phyloP scores from a whole-genome alignment of 768 basidiomycete genomes.

The Tricholoma flavovirens region DNA sequence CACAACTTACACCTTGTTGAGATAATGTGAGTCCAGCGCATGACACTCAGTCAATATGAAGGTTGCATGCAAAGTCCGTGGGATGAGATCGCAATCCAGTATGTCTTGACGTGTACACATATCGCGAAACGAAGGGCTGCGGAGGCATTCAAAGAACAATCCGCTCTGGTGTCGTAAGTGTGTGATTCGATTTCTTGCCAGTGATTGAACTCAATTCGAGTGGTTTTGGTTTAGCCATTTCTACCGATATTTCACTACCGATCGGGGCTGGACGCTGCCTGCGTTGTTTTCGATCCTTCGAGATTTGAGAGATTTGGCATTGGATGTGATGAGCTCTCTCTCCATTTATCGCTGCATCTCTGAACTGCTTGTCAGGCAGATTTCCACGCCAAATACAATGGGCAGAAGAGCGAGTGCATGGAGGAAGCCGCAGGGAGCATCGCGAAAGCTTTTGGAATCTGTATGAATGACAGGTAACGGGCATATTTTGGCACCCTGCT shows the following conservation, averaged over 20 bases:
- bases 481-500: neutral
- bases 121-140: conserved; percentile 58
- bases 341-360: neutral
- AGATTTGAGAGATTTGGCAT: conserved; percentile 80
- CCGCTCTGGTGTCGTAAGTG: conserved; percentile 69
- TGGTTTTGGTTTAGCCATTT: conserved; percentile 45
- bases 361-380: conserved; percentile 44
- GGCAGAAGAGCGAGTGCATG: conserved; percentile 60
- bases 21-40: conserved; percentile 24
- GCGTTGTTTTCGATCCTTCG: conserved; percentile 76
- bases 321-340: conserved; percentile 49
- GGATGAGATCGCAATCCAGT: conserved; percentile 84
- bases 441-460: conserved; percentile 84
- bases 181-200: neutral
- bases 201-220: neutral
- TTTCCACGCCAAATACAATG: conserved; percentile 49
- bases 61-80: conserved; percentile 68
- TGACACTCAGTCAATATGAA: conserved; percentile 42
- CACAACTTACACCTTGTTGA: conserved; percentile 2
- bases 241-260: conserved; percentile 71
- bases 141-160: conserved; percentile 80
- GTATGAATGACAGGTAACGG: conserved; percentile 66
- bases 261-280: conserved; percentile 83
- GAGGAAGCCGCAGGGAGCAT: conserved; percentile 85
- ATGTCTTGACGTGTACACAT: conserved; percentile 69